These are phyloP conservation scores for Suillus brevipes DNA, from an alignment of 768 basidiomycete species.

Conservation along the genomic window DNA sequence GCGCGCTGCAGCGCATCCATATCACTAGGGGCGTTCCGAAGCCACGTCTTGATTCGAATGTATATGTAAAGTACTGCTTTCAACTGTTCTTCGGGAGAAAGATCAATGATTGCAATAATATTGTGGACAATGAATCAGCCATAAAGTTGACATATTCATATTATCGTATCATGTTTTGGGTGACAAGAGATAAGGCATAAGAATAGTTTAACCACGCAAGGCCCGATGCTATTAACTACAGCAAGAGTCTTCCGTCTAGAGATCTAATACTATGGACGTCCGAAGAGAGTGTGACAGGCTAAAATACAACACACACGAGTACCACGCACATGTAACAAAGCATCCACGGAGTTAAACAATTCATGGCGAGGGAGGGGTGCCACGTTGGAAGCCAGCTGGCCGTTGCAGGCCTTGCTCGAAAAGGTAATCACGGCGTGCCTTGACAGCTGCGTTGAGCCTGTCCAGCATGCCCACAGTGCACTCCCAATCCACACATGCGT, in stretches of 20 bases:
- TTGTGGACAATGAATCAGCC: background rate
- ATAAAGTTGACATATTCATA: background rate
- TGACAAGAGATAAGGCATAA: conserved; percentile 4
- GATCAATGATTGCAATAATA: background rate
- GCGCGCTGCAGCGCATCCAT: too few species aligned
- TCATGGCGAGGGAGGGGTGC: conserved; percentile 17
- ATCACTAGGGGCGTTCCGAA: too few species aligned
- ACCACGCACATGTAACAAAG: background rate
- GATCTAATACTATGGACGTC: background rate
- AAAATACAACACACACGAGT: conserved; percentile 2
- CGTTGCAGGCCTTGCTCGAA: conserved; percentile 26
- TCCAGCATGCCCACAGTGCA: conserved; percentile 75
- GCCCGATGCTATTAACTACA: background rate
- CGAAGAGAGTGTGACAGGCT: background rate
- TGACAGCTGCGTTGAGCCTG: conserved; percentile 54
- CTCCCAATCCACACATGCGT: conserved; percentile 89
- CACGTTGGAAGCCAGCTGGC: conserved; percentile 31
- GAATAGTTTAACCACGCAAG: background rate
- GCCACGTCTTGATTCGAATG: too few species aligned
- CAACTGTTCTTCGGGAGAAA: too few species aligned
- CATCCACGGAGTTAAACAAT: background rate
- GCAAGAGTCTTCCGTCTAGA: background rate
- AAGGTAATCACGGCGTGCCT: conserved; percentile 25
- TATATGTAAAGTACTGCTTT: too few species aligned
- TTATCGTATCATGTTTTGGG: background rate